These are phyloP conservation scores for Remersonia thermophila DNA, from an alignment of 2,329 filamentous ascomycete genomes.

Conservation along the genomic window DNA sequence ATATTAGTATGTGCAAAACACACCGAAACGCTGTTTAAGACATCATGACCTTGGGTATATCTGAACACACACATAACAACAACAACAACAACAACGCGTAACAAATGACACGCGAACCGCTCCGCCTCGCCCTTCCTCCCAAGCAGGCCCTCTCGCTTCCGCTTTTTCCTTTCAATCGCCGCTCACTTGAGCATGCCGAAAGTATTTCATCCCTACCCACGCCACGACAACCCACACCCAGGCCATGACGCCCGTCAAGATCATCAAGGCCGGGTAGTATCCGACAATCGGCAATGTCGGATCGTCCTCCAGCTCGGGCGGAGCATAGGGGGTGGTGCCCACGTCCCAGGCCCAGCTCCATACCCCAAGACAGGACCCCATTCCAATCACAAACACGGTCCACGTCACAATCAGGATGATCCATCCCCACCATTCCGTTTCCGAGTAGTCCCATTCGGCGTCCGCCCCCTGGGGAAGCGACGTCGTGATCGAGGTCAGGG, in stretches of 20 bases:
- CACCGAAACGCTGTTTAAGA: no score
- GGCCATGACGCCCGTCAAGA: conserved; percentile 87
- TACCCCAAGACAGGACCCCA: conserved; percentile 87
- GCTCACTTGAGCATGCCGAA: conserved; percentile 85
- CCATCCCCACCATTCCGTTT: conserved; percentile 98
- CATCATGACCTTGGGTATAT: no score
- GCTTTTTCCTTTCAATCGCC: conserved; percentile 48
- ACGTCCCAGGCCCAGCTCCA: conserved; percentile 99
- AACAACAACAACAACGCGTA: no score
- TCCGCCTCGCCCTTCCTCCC: no score
- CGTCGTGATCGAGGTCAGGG: conserved; percentile 34
- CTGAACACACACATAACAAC: no score
- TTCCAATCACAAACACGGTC: conserved; percentile 90
- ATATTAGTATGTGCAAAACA: no score
- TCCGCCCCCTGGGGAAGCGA: conserved; percentile 33
- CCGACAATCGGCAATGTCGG: conserved; percentile 88
- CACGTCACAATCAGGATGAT: conserved; percentile 82
- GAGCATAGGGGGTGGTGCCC: conserved; percentile 87
- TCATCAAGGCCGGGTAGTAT: conserved; percentile 90
- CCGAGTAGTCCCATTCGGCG: conserved; percentile 72
- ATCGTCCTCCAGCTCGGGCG: conserved; percentile 90
- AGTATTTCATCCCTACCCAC: conserved; percentile 99
- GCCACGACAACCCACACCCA: conserved; percentile 98
- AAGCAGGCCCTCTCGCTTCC: no score
- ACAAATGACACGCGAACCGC: no score